phyloP scores from a whole-genome alignment of 192 early-diverging fungal species.

The Anaeromyces robustus region DNA sequence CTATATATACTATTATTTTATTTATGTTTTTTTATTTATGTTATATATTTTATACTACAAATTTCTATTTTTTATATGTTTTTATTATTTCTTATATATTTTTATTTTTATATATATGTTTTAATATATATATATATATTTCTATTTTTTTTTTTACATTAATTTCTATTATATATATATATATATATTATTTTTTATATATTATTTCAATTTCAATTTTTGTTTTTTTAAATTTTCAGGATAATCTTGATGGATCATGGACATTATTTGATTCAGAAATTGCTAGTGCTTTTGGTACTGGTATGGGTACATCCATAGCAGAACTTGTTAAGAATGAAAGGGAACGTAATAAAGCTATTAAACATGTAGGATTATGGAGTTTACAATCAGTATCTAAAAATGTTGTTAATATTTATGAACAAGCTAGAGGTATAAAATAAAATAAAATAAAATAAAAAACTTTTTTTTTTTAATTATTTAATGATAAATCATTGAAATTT shows the following conservation, averaged over 20 bases:
- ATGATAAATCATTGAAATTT: too few relatives aligned
- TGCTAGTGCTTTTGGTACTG: slow-evolving; percentile 54
- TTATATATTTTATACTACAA: too few relatives aligned
- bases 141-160: too few relatives aligned
- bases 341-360: slow-evolving; percentile 63
- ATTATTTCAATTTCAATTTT: not conserved
- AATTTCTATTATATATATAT: too few relatives aligned
- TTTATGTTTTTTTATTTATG: too few relatives aligned
- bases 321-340: slow-evolving; percentile 63
- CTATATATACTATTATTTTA: too few relatives aligned
- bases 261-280: slow-evolving; percentile 69
- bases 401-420: slow-evolving; percentile 52
- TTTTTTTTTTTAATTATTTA: slow-evolving; percentile 21
- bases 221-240: slow-evolving; percentile 14
- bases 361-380: slow-evolving; percentile 81
- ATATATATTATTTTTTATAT: not conserved
- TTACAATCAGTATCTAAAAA: slow-evolving; percentile 58
- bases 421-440: slow-evolving; percentile 50
- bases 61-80: too few relatives aligned
- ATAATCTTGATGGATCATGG: slow-evolving; percentile 88
- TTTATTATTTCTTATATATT: too few relatives aligned
- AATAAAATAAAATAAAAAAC: too few relatives aligned
- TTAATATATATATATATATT: too few relatives aligned
- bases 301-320: slow-evolving; percentile 67
- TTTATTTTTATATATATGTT: too few relatives aligned